These are phyloP conservation scores for Zalaria obscura DNA, from an alignment of 2,329 filamentous ascomycete species.

Conservation along the genomic window DNA sequence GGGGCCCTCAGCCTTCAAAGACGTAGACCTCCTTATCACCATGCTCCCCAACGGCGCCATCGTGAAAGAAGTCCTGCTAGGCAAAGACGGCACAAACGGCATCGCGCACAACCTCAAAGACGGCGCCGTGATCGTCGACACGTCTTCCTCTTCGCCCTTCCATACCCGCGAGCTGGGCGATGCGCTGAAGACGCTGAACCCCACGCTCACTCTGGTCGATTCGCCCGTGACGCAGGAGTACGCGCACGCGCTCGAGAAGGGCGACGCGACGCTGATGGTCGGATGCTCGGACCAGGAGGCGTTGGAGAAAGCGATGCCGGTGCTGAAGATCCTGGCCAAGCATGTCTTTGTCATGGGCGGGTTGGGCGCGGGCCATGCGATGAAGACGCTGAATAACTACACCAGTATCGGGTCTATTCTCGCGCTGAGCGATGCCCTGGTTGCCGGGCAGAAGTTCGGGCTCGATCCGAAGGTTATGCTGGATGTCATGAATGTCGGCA, in stretches of 20 bases:
- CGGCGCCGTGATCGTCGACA: slow-evolving; percentile 21
- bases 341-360: slow-evolving; percentile 22
- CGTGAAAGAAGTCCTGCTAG: slow-evolving; percentile 16
- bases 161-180: slow-evolving; percentile 18
- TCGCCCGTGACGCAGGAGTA: slow-evolving; percentile 22
- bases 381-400: slow-evolving; percentile 25
- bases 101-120: slow-evolving; percentile 15
- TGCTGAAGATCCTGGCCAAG: slow-evolving; percentile 19
- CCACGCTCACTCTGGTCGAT: slow-evolving; percentile 19
- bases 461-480: slow-evolving; percentile 24
- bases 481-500: slow-evolving; percentile 27
- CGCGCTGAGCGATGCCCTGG: slow-evolving; percentile 16
- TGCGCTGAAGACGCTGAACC: slow-evolving; percentile 14
- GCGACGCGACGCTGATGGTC: slow-evolving; percentile 22
- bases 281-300: slow-evolving; percentile 13
- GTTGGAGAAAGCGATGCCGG: slow-evolving; percentile 18
- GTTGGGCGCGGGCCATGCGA: slow-evolving; percentile 20
- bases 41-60: slow-evolving; percentile 23
- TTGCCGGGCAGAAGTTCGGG: slow-evolving; percentile 21
- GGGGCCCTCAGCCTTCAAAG: slow-evolving; percentile 14
- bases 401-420: slow-evolving; percentile 20
- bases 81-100: slow-evolving; percentile 9
- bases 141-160: slow-evolving; percentile 21
- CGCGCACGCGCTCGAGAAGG: slow-evolving; percentile 20
- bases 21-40: slow-evolving; percentile 19